These are phyloP conservation scores for Termitomyces sp. DNA, from an alignment of 1,284 basidiomycete species.

Conservation along the genomic window DNA sequence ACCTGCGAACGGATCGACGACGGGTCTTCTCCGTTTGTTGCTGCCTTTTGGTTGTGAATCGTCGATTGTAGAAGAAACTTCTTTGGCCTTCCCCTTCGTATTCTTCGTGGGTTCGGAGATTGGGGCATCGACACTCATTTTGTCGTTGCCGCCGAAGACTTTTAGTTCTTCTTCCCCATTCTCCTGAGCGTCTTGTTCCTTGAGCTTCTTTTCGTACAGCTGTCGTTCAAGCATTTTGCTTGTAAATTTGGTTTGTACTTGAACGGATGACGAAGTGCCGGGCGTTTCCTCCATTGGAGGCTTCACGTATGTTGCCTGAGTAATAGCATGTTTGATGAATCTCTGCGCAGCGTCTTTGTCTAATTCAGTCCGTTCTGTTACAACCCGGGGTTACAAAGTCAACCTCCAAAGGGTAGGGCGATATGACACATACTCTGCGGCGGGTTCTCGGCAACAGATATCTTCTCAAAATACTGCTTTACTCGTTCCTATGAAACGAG, in stretches of 20 bases:
- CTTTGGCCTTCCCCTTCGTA: conserved; percentile 33
- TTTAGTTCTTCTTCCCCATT: conserved; percentile 38
- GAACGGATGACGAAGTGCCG: conserved; percentile 20
- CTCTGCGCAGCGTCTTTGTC: conserved; percentile 75
- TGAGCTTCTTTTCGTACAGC: conserved; percentile 53
- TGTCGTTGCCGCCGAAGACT: conserved; percentile 27
- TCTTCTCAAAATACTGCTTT: conserved; percentile 74
- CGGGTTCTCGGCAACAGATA: conserved; percentile 66
- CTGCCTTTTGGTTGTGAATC: conserved; percentile 12
- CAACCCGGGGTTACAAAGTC: conserved; percentile 3
- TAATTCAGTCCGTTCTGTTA: conserved; percentile 44
- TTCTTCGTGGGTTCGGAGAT: conserved; percentile 29
- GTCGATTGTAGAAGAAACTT: conserved; percentile 14
- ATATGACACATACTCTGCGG: conserved; percentile 43
- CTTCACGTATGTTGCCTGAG: conserved; percentile 44
- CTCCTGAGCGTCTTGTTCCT: conserved; percentile 42
- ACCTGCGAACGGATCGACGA: conserved; percentile 65
- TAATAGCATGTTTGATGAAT: conserved; percentile 80
- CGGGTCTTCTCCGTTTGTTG: conserved; percentile 46
- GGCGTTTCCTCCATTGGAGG: conserved; percentile 25
- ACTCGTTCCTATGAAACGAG: conserved; percentile 56
- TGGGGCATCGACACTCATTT: conserved; percentile 21
- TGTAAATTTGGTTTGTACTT: conserved; percentile 53
- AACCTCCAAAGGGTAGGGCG: neutral
- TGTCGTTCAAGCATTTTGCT: conserved; percentile 65